Evolutionary conservation across 2,329 filamentous ascomycete genomes (phyloP), one percentile per base, ranked within the genome.

Genomic region (Aureobasidium pullulans): DNA sequence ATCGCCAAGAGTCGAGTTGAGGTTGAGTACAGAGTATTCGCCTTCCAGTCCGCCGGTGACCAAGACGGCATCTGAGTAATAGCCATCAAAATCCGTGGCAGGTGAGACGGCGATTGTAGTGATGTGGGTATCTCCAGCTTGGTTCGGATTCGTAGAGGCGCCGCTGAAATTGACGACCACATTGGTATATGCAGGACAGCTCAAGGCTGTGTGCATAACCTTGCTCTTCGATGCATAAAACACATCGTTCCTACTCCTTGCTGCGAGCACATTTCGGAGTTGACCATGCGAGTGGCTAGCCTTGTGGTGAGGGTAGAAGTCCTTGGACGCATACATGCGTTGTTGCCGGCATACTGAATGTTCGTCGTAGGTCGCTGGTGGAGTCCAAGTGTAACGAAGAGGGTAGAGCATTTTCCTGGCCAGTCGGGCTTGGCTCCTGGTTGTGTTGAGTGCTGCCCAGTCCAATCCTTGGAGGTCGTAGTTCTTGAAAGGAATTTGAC

Each of bases 241-340:
- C 4, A 84, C 69, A 49, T 82, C 81, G 61, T 81, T 79, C 42
- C 78, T 77, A 11, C 79, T 78, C 8, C 76, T 78, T 3, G 79
- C 77, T 5, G 79, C 79, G 65, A 85, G 73, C 8, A 83, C 69
- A 63, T 84, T 83, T 13, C 82, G 80, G 3, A 85, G 75, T 64
- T 85, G 82, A 63, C 83, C 84, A 66, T 85, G 82, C 32, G 78
- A 75, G 48, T 80, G 76, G n/a, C 73, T 75, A 4, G 79, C 76
- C 57, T 73, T 76, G 62, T 79, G 76, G 10, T 70, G 70, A 0
- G 77, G 70, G 66, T 64, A 60, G 64, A 70, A 74, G 58, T 58
- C 60, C 8, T 63, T 62, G 57, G 70, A 71, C 13, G 57, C 64
- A 60, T 70, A 71, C 11, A 64, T 62, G 28, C 40, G 59, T 52